Base-by-base conservation (phyloP, 169 alveolate species). In the Plasmodium malariae region DNA sequence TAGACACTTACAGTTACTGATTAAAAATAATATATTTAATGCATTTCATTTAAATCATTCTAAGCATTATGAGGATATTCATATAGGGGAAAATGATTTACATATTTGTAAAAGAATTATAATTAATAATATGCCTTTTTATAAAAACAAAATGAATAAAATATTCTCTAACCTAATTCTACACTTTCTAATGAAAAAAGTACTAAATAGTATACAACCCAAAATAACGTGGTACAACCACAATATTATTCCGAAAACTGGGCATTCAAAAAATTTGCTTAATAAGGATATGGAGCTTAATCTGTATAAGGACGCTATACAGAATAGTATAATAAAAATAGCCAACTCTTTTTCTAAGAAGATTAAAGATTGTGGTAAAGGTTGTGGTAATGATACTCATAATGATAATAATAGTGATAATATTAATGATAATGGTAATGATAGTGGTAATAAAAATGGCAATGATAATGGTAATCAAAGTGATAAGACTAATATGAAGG, bases 121-220 rank as follows among this genome's bases (percentile, higher is more conserved):
- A 34, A 54, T 73, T 17, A 73, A 73, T 3, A 73, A 57, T 24
- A 34, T 73, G 24, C 32, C 72, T 57, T 73, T 55, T 73, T 73
- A 73, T 54, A 73, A 73, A 73, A 37, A 54, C 9, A 55, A 57
- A 73, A 57, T 73, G n/a, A 73, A 73, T 34, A 55, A 62, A 30
- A 17, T 73, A 34, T 55, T 30, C 57, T 62, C 55, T n/a, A 36
- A 55, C 36, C 87, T 73, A 26, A 14, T 36, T 62, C 14, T 40
- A 4, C 17, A 62, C 19, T 9, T 19, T 30, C 62, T 73, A 32
- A 57, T 73, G 60, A 40, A 48, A 17, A 48, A 73, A 1, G 30
- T 59, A 28, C 17, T 45, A 45, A 26, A 54, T 1, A 0, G 54
- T 54, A 30, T 30, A 17, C 60, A 36, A 45, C 73, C 87, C 26